Percentiles rank a stretch among this genome's conserved stretches.
Evolutionary conservation across 148 eudicot genomes (phyloP).

Genomic region (Agrostemma githago): DNA sequence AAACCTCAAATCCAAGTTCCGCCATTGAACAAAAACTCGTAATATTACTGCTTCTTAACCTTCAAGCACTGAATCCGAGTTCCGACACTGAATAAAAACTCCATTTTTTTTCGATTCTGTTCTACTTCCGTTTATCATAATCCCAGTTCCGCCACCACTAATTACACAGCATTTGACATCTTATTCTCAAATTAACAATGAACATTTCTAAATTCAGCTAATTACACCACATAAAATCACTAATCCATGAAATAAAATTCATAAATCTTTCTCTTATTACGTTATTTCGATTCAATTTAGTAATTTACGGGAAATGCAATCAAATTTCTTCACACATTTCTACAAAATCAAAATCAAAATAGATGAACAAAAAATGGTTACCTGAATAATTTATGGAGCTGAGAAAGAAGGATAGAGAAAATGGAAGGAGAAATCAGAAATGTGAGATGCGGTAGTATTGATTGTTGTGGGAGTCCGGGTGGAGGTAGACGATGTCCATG

Average conservation of each 20-base stretch:
- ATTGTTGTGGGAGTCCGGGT: too few species aligned
- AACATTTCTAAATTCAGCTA: background rate
- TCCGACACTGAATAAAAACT: too few species aligned
- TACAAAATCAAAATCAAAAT: background rate
- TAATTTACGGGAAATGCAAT: conserved; percentile 10
- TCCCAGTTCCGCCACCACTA: too few species aligned
- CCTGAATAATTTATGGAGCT: background rate
- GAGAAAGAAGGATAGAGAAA: background rate
- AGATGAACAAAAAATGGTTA: background rate
- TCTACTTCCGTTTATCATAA: too few species aligned
- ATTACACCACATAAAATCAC: background rate
- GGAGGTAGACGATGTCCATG: background rate
- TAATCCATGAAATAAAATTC: background rate
- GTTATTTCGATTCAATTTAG: too few species aligned
- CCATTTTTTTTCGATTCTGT: too few species aligned
- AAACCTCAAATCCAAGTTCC: too few species aligned
- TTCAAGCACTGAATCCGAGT: too few species aligned
- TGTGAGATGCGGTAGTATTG: background rate
- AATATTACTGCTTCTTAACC: too few species aligned
- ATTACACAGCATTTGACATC: too few species aligned
- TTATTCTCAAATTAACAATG: too few species aligned
- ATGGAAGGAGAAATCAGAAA: background rate
- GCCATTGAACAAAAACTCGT: too few species aligned
- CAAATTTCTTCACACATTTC: conserved; percentile 15
- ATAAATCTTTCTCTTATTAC: background rate